Base-by-base conservation (phyloP, 2,329 filamentous ascomycete species). In the Alternaria gansuensis region DNA sequence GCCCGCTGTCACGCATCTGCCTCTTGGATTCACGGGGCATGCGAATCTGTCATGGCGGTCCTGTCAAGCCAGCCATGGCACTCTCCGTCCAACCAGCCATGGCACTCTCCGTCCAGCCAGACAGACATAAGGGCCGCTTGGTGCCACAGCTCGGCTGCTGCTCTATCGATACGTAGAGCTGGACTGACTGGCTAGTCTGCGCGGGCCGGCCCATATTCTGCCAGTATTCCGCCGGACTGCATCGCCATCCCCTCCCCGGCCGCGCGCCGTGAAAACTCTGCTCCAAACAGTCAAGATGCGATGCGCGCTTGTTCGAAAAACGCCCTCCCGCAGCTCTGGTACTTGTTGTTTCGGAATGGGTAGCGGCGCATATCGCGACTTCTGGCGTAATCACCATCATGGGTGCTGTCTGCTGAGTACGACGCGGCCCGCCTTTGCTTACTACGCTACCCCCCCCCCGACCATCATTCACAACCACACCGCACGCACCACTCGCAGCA, bases 191-290 rank as follows among this genome's bases (percentile, higher is more conserved):
- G 68, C 59, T 71, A 68, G 67, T 63, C 63, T 66, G 49, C 56
- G 72, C 72, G 72, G 72, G 62, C 71, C 73, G 72, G 69, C 64
- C 71, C 73, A 59, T 71, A 60, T 62, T 55, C 52, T 66, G 60
- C 68, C 51, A 69, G 24, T 57, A 63, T 68, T 63, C 59, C 44
- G 57, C 65, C 70, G 63, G 48, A 49, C 33, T 36, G 21, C 40
- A 51, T 65, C 58, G 31, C 54, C 24, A 73, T 73, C 68, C 66
- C 52, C 54, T 51, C 41, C 66, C 54, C 21, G 49, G 55, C 54
- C 44, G 51, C 43, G 43, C 43, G 46, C 43, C 11, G 59, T 62
- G 62, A 70, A 70, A 69, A 70, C 56, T 69, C 68, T 69, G 68
- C 66, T 66, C 54, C 48, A 67, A 57, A 57, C 52, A 69, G 63